A percentile compares a stretch with the other conserved stretches of the same genome.
Evolutionary conservation across 2,329 filamentous ascomycete genomes (phyloP).

Genomic region (Fusarium gaditjirri): DNA sequence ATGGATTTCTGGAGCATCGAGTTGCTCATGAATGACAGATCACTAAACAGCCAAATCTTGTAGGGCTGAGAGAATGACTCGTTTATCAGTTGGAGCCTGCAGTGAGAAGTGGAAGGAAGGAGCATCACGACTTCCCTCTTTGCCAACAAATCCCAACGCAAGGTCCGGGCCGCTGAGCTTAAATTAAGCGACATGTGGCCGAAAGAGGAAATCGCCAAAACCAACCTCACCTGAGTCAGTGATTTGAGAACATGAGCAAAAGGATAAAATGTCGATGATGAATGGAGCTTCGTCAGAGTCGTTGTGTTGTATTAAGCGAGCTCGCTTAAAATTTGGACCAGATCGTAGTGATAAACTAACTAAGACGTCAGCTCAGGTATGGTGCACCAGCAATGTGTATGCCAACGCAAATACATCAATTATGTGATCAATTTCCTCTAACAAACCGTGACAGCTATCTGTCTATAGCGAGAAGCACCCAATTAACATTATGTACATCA

Average conservation of each 20-base stretch:
- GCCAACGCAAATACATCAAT: neutral
- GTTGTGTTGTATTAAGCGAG: neutral
- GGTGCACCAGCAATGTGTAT: neutral
- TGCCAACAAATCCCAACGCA: neutral
- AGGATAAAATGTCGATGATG: neutral
- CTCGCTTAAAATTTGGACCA: neutral
- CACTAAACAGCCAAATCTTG: neutral
- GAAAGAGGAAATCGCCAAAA: neutral
- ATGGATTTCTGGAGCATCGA: neutral
- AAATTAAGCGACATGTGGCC: neutral
- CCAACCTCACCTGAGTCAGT: neutral
- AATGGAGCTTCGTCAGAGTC: neutral
- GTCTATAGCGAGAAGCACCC: neutral
- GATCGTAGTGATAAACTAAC: neutral
- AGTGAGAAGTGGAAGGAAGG: neutral
- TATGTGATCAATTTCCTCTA: too few relatives aligned
- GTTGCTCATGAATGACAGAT: neutral
- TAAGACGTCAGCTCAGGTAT: neutral
- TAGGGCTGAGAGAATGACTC: neutral
- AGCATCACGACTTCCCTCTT: neutral
- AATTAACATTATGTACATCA: neutral
- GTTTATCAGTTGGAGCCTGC: neutral
- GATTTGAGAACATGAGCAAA: neutral
- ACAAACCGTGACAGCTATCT: neutral
- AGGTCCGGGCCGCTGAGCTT: neutral